These are phyloP conservation scores for Daldinia sp. DNA, from an alignment of 2,329 filamentous ascomycete genomes.

Conservation along the genomic window DNA sequence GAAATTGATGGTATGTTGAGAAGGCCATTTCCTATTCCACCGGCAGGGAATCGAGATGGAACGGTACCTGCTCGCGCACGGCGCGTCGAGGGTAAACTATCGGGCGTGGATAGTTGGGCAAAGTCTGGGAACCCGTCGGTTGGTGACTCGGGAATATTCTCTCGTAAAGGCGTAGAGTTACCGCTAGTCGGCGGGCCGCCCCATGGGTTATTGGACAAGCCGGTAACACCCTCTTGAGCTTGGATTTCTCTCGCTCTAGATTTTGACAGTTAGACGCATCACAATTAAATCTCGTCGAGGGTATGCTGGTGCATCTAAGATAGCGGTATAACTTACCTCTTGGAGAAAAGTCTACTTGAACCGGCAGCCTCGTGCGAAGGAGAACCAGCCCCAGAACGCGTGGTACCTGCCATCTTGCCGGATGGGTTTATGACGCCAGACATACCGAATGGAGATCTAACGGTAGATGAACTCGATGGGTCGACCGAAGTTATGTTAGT, in stretches of 20 bases:
- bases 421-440: conserved; percentile 71
- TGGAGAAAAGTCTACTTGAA: conserved; percentile 82
- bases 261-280: conserved; percentile 35
- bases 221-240: conserved; percentile 88
- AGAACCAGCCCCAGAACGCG: conserved; percentile 90
- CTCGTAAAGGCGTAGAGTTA: conserved; percentile 93
- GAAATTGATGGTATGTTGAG: conserved; percentile 68
- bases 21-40: conserved; percentile 72
- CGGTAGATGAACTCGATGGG: conserved; percentile 68
- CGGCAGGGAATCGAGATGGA: conserved; percentile 91
- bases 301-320: conserved; percentile 33
- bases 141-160: conserved; percentile 97
- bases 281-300: neutral
- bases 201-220: conserved; percentile 80
- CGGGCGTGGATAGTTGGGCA: conserved; percentile 75
- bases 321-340: conserved; percentile 75
- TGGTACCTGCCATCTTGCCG: conserved; percentile 69
- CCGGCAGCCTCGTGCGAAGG: conserved; percentile 90
- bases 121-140: conserved; percentile 96
- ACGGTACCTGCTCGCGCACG: conserved; percentile 93
- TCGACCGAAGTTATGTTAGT: conserved; percentile 79
- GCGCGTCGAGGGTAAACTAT: conserved; percentile 75
- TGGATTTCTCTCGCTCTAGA: conserved; percentile 92
- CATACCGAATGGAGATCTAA: conserved; percentile 80
- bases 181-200: conserved; percentile 96